Conservation (phyloP, 495 filamentous ascomycete genomes). For the Hapsidospora chrysogenum region DNA sequence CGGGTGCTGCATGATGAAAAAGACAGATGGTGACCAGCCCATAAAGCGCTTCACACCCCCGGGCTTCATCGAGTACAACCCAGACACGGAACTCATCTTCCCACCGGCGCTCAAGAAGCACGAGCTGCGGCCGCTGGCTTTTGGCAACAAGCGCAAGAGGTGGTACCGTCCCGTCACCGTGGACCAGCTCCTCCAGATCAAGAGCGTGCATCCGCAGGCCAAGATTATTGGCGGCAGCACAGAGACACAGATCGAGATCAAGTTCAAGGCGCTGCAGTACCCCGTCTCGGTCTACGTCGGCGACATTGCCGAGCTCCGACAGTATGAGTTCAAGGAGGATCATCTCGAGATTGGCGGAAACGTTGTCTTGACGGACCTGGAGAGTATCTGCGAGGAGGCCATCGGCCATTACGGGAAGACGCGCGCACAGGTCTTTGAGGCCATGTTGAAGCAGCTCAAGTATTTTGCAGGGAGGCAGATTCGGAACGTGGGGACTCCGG, state of each 20-base stretch:
- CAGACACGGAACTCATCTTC: slow-evolving; percentile 90
- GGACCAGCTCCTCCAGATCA: slow-evolving; percentile 80
- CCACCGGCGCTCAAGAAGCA: slow-evolving; percentile 71
- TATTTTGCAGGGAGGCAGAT: slow-evolving; percentile 97
- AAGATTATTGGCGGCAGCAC: slow-evolving; percentile 94
- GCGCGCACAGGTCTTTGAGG: slow-evolving; percentile 54
- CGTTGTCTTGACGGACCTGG: slow-evolving; percentile 72
- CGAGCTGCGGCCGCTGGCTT: slow-evolving; percentile 61
- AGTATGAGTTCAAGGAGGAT: slow-evolving; percentile 64
- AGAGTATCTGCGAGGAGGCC: slow-evolving; percentile 55
- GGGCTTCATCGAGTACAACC: slow-evolving; percentile 83
- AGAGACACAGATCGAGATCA: slow-evolving; percentile 95
- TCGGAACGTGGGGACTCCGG: slow-evolving; percentile 88
- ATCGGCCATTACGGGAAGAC: slow-evolving; percentile 59
- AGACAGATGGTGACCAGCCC: slow-evolving; percentile 25
- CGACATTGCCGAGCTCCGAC: slow-evolving; percentile 74
- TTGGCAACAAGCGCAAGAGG: slow-evolving; percentile 87
- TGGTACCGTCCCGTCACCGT: slow-evolving; percentile 87
- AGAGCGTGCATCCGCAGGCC: slow-evolving; percentile 63
- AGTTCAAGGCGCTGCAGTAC: slow-evolving; percentile 92
- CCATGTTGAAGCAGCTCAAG: slow-evolving; percentile 61
- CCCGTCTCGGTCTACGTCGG: slow-evolving; percentile 79
- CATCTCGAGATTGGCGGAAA: slow-evolving; percentile 82
- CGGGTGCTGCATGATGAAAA: slow-evolving; percentile 55
- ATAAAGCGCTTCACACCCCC: slow-evolving; percentile 62